Evolutionary conservation across 805 yeast genomes (phyloP).

Genomic region (Wickerhamiella occidentalis): DNA sequence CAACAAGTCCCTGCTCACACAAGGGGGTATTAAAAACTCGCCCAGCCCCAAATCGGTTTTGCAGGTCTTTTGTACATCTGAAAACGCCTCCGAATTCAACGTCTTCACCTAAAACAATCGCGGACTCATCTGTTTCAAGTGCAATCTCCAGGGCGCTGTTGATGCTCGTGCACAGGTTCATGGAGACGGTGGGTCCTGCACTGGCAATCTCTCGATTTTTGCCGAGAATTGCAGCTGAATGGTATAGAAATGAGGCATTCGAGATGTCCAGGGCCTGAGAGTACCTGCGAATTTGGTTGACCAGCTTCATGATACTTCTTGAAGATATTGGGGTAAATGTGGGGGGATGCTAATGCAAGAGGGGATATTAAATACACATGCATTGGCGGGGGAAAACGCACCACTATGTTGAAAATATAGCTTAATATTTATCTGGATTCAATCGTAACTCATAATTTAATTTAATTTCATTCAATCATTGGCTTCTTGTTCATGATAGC

Average conservation of each 20-base stretch:
- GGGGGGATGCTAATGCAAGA: conserved; percentile 11
- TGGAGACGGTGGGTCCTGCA: conserved; percentile 20
- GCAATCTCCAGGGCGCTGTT: conserved; percentile 87
- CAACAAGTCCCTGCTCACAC: conserved; percentile 90
- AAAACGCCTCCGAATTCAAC: conserved; percentile 96
- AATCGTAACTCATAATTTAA: background rate
- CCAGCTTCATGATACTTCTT: background rate
- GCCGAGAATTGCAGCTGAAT: conserved; percentile 17
- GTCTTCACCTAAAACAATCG: conserved; percentile 87
- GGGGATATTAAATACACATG: background rate
- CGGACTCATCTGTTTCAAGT: conserved; percentile 80
- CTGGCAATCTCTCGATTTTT: conserved; percentile 19
- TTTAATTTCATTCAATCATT: too few relatives aligned
- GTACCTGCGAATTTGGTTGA: background rate
- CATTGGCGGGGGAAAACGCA: too few relatives aligned
- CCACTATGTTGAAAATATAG: too few relatives aligned
- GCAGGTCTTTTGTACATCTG: conserved; percentile 77
- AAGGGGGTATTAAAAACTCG: conserved; percentile 84
- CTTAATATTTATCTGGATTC: too few relatives aligned
- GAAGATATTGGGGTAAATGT: conserved; percentile 7
- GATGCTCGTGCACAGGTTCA: conserved; percentile 42
- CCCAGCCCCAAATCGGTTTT: conserved; percentile 80
- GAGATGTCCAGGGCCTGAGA: conserved; percentile 4
- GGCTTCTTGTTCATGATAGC: too few relatives aligned
- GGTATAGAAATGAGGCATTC: conserved; percentile 23